Conservation (phyloP, 1,139 yeast genomes). For the Nadsonia commutata region DNA sequence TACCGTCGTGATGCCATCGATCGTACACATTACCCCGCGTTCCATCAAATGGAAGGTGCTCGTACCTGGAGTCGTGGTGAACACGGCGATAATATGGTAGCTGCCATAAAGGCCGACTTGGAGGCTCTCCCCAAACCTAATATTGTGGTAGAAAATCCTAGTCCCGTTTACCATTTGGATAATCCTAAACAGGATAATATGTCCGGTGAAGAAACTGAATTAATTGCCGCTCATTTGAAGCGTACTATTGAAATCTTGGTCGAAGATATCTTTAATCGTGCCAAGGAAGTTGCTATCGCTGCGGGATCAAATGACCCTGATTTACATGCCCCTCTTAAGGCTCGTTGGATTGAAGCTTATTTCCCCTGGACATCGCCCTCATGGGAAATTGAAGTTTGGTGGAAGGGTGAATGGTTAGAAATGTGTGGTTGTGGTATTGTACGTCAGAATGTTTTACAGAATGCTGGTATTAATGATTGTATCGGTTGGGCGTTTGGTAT, state of each 20-base stretch:
- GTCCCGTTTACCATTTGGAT: slow-evolving; percentile 35
- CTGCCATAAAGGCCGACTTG: slow-evolving; percentile 40
- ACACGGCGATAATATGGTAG: slow-evolving; percentile 26
- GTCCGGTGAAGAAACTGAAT: slow-evolving; percentile 51
- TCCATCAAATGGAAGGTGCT: slow-evolving; percentile 97
- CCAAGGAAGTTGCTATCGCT: slow-evolving; percentile 48
- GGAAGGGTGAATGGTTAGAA: slow-evolving; percentile 98
- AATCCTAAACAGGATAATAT: slow-evolving; percentile 77
- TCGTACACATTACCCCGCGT: slow-evolving; percentile 91
- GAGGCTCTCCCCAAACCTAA: slow-evolving; percentile 54
- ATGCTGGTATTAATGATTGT: slow-evolving; percentile 48
- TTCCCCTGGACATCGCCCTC: slow-evolving; percentile 99
- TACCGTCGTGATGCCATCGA: slow-evolving; percentile 93
- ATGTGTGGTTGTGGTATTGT: slow-evolving; percentile 95
- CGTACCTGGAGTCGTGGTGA: slow-evolving; percentile 55
- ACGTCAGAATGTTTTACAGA: slow-evolving; percentile 57
- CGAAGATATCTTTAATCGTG: slow-evolving; percentile 67
- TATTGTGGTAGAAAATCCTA: slow-evolving; percentile 62
- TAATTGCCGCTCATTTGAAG: slow-evolving; percentile 67
- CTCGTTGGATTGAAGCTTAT: slow-evolving; percentile 90
- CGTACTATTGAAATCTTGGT: slow-evolving; percentile 74
- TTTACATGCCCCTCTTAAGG: slow-evolving; percentile 60
- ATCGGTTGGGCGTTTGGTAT: slow-evolving; percentile 98
- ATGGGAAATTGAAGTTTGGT: slow-evolving; percentile 97
- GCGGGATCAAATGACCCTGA: slow-evolving; percentile 54